These are phyloP conservation scores for Pyrenochaeta sp. DNA, from an alignment of 2,329 filamentous ascomycete species.

Conservation along the genomic window DNA sequence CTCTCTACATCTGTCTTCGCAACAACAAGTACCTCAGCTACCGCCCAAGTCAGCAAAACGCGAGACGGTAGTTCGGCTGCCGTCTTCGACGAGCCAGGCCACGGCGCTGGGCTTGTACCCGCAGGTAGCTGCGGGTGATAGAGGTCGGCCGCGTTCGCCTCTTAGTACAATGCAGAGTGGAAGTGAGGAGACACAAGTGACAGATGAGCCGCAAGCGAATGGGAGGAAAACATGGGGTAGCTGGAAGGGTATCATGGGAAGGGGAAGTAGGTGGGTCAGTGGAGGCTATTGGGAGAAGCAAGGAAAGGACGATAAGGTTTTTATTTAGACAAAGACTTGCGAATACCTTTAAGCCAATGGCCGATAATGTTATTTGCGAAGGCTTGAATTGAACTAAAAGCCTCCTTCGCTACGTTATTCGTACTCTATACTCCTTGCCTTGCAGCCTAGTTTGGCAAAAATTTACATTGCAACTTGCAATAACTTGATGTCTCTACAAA, in stretches of 20 bases:
- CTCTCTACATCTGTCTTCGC: conserved; percentile 4
- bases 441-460: too few relatives aligned
- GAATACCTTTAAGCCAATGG: too few relatives aligned
- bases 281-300: conserved; percentile 22
- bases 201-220: conserved; percentile 22
- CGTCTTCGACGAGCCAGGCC: conserved; percentile 1
- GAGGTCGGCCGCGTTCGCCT: conserved; percentile 21
- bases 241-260: conserved; percentile 27
- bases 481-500: neutral
- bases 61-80: conserved; percentile 3
- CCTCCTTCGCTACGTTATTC: too few relatives aligned
- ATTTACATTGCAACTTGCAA: too few relatives aligned
- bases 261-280: conserved; percentile 19
- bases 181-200: conserved; percentile 19
- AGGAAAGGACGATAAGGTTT: conserved; percentile 26
- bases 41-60: conserved; percentile 8
- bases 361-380: neutral
- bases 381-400: too few relatives aligned
- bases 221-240: conserved; percentile 35
- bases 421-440: too few relatives aligned
- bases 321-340: conserved; percentile 19
- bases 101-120: conserved; percentile 22
- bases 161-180: conserved; percentile 17
- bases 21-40: neutral
- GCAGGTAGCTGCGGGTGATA: conserved; percentile 15